phyloP scores from a whole-genome alignment of 2,329 filamentous ascomycete genomes.

The Gnomoniopsis smithogilvyi region DNA sequence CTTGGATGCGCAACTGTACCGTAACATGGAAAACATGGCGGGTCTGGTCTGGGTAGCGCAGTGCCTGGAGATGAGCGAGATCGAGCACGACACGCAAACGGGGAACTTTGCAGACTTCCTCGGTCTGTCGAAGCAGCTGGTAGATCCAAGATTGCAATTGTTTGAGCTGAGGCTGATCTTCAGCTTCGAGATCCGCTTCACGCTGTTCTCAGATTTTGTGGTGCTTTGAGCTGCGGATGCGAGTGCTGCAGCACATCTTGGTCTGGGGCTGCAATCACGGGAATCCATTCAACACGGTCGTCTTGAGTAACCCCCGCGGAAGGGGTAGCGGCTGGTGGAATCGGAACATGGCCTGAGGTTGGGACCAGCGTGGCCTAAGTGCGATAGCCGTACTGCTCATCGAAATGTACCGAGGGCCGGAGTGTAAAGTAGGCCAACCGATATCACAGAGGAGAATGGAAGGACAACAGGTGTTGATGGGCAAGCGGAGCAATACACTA shows the following conservation, averaged over 20 bases:
- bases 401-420: conserved; percentile 3
- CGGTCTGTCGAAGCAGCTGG: conserved; percentile 24
- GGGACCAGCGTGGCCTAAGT: conserved; percentile 1
- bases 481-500: background rate
- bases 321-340: conserved; percentile 30
- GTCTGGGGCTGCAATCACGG: conserved; percentile 30
- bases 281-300: conserved; percentile 37
- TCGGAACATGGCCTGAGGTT: conserved; percentile 32
- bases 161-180: conserved; percentile 27
- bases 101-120: conserved; percentile 35
- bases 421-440: conserved; percentile 1
- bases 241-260: conserved; percentile 34
- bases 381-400: background rate
- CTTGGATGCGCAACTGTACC: background rate
- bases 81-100: conserved; percentile 32
- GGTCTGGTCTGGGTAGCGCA: conserved; percentile 32
- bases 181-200: conserved; percentile 39
- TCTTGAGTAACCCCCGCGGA: no score
- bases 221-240: conserved; percentile 32
- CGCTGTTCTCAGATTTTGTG: conserved; percentile 40
- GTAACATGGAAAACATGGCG: conserved; percentile 34
- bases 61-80: conserved; percentile 28
- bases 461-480: background rate
- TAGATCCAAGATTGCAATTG: conserved; percentile 11
- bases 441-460: conserved; percentile 5